These are phyloP conservation scores for Neurospora sp. DNA, from an alignment of 495 filamentous ascomycete genomes.

Conservation along the genomic window DNA sequence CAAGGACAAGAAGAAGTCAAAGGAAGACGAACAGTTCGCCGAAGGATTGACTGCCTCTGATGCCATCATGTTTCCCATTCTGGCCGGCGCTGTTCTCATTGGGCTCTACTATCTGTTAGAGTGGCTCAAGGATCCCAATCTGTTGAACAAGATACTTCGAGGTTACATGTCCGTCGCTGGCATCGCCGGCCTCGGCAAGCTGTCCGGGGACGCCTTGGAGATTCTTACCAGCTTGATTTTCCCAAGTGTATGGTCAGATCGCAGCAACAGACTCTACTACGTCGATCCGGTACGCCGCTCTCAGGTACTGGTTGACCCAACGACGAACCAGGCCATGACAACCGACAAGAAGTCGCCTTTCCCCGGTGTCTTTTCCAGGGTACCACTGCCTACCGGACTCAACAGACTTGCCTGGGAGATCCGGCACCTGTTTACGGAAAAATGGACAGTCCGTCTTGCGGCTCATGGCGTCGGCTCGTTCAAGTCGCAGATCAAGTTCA, in stretches of 20 bases:
- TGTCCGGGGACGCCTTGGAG: conserved; percentile 57
- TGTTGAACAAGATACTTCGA: conserved; percentile 76
- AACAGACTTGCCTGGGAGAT: conserved; percentile 31
- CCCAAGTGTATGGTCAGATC: conserved; percentile 48
- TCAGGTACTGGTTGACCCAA: conserved; percentile 12
- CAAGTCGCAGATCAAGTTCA: conserved; percentile 26
- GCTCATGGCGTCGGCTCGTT: conserved; percentile 27
- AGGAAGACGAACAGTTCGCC: conserved; percentile 54
- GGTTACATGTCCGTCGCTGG: conserved; percentile 79
- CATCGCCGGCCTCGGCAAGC: conserved; percentile 57
- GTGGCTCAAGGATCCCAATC: conserved; percentile 68
- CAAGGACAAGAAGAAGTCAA: conserved; percentile 32
- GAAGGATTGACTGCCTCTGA: conserved; percentile 73
- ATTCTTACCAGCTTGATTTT: conserved; percentile 61
- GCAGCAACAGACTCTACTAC: conserved; percentile 32
- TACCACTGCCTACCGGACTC: conserved; percentile 13
- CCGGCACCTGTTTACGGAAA: conserved; percentile 31
- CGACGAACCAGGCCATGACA: conserved; percentile 6
- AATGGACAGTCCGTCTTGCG: conserved; percentile 37
- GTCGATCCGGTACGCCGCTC: conserved; percentile 26
- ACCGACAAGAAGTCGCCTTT: conserved; percentile 31
- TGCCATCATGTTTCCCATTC: conserved; percentile 77
- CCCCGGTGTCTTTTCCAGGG: conserved; percentile 28
- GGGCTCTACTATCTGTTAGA: conserved; percentile 84
- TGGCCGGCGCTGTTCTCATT: conserved; percentile 61